Evolutionary conservation across 2,329 filamentous ascomycete species (phyloP), one percentile per base, ranked within the genome.

Genomic region (Rhynchosporium agropyri): DNA sequence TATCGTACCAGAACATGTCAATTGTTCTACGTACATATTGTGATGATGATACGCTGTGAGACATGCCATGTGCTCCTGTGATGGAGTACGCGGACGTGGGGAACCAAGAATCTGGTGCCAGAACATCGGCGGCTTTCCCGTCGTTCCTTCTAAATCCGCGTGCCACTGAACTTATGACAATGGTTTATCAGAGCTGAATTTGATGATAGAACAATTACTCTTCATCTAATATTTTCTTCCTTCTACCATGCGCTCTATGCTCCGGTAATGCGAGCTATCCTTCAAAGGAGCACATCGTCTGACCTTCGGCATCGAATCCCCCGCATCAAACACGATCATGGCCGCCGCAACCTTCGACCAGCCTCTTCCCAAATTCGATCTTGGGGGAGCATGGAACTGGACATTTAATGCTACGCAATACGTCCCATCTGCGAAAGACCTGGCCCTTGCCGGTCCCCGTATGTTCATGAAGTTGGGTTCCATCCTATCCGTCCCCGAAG

Each of bases 401-500:
- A 79, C 83, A 64, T 65, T 73, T 31, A 85, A 86, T 74, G 78
- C 84, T 64, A 82, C 84, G 49, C 81, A 81, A 68, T 83, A 84
- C 75, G 79, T 84, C 53, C 88, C 89, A 2, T 87, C 87, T 10
- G 77, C 90, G 20, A 86, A 85, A 74, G 88, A 91, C 71, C 78
- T 93, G 54, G 81, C 91, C 67, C 81, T 85, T 75, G 88, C 85
- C 20, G 83, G 89, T 3, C 89, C 89, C 56, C 83, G 89, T 63
- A 86, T 92, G 72, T 82, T 90, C 38, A 86, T 83, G 75, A 88
- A 85, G 74, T 80, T 89, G 43, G 85, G 88, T 57, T 85, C 83
- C n/a, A 83, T 89, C 69, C 81, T 86, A 62, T 78, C 83, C 42
- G 76, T 84, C 40, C 80, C 84, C 12, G 87, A 90, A 69, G 79